These are phyloP conservation scores for Isatis lusitanica DNA, from an alignment of 441 rosid species.

Conservation along the genomic window DNA sequence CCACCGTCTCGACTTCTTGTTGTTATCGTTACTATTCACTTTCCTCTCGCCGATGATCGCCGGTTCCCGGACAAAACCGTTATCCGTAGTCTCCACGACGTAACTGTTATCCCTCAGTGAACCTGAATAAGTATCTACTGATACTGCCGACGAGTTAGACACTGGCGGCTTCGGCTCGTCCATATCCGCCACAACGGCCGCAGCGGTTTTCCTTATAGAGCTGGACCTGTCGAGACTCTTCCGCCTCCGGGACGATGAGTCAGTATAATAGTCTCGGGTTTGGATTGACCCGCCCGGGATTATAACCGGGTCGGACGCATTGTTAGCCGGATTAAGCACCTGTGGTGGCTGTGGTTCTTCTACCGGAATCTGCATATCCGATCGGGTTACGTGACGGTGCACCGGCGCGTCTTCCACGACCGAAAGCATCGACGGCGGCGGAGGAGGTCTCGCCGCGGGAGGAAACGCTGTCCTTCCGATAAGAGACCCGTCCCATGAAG, in stretches of 20 bases:
- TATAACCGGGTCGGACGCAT: slow-evolving; percentile 47
- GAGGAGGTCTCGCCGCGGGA: slow-evolving; percentile 81
- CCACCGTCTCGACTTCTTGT: slow-evolving; percentile 88
- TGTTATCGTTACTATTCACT: slow-evolving; percentile 37
- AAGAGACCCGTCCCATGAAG: slow-evolving; percentile 93
- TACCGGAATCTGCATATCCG: slow-evolving; percentile 90
- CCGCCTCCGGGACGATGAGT: slow-evolving; percentile 80
- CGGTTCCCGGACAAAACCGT: slow-evolving; percentile 59
- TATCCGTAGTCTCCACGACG: slow-evolving; percentile 66
- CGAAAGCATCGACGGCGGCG: slow-evolving; percentile 68
- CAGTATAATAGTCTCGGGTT: slow-evolving; percentile 89
- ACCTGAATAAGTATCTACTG: slow-evolving; percentile 62
- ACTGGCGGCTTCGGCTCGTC: slow-evolving; percentile 68
- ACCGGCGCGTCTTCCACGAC: slow-evolving; percentile 89
- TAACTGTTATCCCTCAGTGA: slow-evolving; percentile 61
- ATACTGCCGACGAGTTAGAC: slow-evolving; percentile 69
- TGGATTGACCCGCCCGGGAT: slow-evolving; percentile 90
- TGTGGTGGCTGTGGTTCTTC: slow-evolving; percentile 56
- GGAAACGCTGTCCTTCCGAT: slow-evolving; percentile 75
- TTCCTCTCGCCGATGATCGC: slow-evolving; percentile 58
- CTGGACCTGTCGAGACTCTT: slow-evolving; percentile 89
- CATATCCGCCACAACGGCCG: slow-evolving; percentile 83
- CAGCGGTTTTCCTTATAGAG: slow-evolving; percentile 83
- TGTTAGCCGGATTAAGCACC: slow-evolving; percentile 40
- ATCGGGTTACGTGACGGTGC: slow-evolving; percentile 52